Percentiles rank a stretch among this genome's conserved stretches.
These are phyloP conservation scores for Metrosideros polymorpha DNA, from an alignment of 441 rosid genomes.

Conservation along the genomic window DNA sequence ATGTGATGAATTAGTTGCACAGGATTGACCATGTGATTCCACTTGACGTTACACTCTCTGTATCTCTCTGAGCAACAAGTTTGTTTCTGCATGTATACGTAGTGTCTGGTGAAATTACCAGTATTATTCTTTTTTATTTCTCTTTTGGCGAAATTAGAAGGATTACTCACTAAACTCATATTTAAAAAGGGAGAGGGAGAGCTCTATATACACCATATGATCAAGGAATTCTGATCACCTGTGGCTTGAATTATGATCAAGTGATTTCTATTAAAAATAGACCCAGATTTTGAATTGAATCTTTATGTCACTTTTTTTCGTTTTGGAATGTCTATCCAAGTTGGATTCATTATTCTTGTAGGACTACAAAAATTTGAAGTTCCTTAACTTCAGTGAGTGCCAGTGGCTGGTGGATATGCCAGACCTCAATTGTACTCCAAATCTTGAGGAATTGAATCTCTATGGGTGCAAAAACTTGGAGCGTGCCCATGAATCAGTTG, in stretches of 20 bases:
- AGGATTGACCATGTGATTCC: neutral
- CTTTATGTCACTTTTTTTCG: neutral
- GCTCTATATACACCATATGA: neutral
- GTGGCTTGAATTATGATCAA: neutral
- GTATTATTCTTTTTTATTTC: neutral
- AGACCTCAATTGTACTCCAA: neutral
- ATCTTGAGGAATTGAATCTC: neutral
- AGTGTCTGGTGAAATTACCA: rapidly evolving
- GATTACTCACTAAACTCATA: neutral
- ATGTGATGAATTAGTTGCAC: neutral
- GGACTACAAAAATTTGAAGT: neutral
- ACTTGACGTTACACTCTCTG: neutral
- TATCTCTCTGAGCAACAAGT: neutral
- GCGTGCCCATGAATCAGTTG: neutral
- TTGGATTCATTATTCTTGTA: neutral
- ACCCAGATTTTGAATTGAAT: rapidly evolving
- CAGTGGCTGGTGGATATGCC: neutral
- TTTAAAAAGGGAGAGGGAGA: neutral
- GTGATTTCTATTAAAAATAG: neutral
- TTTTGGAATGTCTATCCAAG: neutral
- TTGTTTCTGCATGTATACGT: rapidly evolving
- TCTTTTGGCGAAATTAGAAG: neutral
- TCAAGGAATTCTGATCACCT: neutral
- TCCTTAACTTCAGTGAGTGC: neutral
- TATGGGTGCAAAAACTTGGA: neutral